Evolutionary conservation across 306 rosid genomes (phyloP), one percentile per base, ranked within the genome.

Genomic region (Pyrus pyrifolia): DNA sequence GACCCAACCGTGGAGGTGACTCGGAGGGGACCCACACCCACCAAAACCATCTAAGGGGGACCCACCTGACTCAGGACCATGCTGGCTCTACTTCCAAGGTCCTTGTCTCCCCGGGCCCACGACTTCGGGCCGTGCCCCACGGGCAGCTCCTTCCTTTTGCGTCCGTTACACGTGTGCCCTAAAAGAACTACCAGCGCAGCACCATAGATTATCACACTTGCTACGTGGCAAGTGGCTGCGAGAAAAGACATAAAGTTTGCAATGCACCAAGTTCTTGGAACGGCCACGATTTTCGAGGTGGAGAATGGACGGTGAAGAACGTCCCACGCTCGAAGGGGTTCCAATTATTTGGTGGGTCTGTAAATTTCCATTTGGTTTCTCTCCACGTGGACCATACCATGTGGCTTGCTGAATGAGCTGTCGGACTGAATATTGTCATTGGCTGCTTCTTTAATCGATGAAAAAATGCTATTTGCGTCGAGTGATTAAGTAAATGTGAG

Each of bases 1-100:
- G 49, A 55, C 52, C 70, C 25, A 77, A 77, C 74, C 69, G 85
- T 78, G 91, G 90, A 67, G 89, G 77, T 89, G 96, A 93, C 87
- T 74, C 55, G 82, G 90, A 81, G 2, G 6, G 89, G 96, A 67
- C 91, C 97, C 89, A 81, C 81, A 38, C 0, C 21, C 59, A 88
- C 88, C 92, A 85, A 77, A 70, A 60, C 31, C 81, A 71, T 78
- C 45, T 23, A 60, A 15, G 15, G 64, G 72, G 89, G 90, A 13
- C 90, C 96, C 79, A 31, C 73, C 17, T 79, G 88, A 85, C 68
- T 62, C 84, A 80, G 57, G 82, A 82, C 75, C 89, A 81, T 77
- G 84, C 85, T 90, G 90, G 93, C 87, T 21, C 75, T 19, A 66
- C 59, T 58, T 38, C 66, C 79, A 11, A 73, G 68, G 86, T 90